phyloP scores from a whole-genome alignment of 2,329 filamentous ascomycete genomes.

The Claviceps sp. region DNA sequence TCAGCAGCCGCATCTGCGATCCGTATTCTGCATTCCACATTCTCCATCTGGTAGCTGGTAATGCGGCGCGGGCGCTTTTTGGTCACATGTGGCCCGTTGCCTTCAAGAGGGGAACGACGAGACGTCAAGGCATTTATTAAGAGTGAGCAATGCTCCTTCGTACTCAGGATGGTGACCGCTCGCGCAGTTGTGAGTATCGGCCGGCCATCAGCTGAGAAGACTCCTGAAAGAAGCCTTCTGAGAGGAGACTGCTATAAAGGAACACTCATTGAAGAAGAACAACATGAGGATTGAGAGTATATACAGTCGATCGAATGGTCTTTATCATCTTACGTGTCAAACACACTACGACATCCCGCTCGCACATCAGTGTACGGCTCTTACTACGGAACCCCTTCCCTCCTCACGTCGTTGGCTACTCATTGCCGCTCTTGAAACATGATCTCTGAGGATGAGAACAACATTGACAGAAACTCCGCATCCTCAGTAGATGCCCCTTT shows the following conservation, averaged over 20 bases:
- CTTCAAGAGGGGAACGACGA: too few species aligned
- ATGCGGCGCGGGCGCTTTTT: too few species aligned
- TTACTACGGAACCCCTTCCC: background rate
- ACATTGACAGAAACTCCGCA: constrained; percentile 58
- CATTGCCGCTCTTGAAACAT: constrained; percentile 10
- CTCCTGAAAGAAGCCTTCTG: too few species aligned
- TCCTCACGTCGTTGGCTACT: background rate
- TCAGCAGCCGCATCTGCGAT: constrained; percentile 20
- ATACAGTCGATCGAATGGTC: constrained; percentile 3
- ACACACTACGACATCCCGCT: constrained; percentile 1
- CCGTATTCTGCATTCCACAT: constrained; percentile 22
- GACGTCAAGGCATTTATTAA: too few species aligned
- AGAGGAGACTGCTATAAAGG: too few species aligned
- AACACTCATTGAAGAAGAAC: too few species aligned
- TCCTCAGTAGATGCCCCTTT: constrained; percentile 46
- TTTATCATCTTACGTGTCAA: constrained; percentile 7
- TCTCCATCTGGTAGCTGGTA: constrained; percentile 16
- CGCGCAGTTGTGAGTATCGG: constrained; percentile 12
- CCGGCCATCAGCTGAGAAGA: too few species aligned
- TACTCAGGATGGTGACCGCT: constrained; percentile 3
- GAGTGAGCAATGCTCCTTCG: too few species aligned
- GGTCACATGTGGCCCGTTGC: too few species aligned
- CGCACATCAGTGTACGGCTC: background rate
- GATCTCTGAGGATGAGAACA: constrained; percentile 49
- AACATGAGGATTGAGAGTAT: background rate